phyloP scores from a whole-genome alignment of 83 land plant genomes.

The Picea engelmannii region DNA sequence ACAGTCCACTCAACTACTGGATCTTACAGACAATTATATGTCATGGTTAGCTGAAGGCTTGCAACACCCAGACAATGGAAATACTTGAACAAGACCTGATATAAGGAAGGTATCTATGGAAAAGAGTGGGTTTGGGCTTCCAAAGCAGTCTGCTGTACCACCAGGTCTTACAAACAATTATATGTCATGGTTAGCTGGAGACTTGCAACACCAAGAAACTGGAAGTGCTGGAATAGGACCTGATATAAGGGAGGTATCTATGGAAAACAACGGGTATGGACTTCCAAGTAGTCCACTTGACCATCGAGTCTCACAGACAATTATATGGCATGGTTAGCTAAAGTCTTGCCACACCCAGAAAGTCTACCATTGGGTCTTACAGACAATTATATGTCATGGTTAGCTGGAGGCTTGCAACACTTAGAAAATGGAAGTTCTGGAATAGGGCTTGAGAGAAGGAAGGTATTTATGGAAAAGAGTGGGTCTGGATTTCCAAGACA shows the following conservation, averaged over 20 bases:
- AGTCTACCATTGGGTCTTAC: not conserved
- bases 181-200: not conserved
- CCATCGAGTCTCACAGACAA: not conserved
- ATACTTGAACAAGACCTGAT: not conserved
- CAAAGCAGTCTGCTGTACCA: not conserved
- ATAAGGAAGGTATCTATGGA: not conserved
- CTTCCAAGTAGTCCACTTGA: conserved; percentile 2
- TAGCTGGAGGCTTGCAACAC: conserved; percentile 6
- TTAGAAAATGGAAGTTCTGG: not conserved
- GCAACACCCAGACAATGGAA: no score
- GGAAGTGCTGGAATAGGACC: not conserved
- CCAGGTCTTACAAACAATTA: not conserved
- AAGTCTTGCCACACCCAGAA: not conserved
- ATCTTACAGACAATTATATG: not conserved
- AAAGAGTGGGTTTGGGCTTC: not conserved
- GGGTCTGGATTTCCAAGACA: not conserved
- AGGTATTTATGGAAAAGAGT: not conserved
- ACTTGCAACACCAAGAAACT: not conserved
- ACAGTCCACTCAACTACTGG: not conserved
- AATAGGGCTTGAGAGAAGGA: not conserved
- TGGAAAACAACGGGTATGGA: no score
- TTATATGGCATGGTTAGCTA: not conserved
- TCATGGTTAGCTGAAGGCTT: not conserved
- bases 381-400: not conserved
- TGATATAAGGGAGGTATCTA: not conserved